phyloP scores from a whole-genome alignment of 2,329 filamentous ascomycete species.

The Ophiostoma populinum region DNA sequence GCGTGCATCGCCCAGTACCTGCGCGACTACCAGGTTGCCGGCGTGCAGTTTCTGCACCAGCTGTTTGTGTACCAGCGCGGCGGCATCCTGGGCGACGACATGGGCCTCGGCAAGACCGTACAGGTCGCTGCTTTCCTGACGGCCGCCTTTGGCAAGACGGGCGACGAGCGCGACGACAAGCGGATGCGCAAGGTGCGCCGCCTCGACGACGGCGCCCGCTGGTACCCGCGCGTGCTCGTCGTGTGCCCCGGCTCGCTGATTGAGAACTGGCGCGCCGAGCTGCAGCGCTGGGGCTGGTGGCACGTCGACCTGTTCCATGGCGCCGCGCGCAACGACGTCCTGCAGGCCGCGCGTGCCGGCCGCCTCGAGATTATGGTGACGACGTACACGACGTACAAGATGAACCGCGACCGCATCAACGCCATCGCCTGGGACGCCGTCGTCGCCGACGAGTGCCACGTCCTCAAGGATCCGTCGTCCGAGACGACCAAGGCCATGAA shows the following conservation, averaged over 20 bases:
- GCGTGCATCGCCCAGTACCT: slow-evolving; percentile 82
- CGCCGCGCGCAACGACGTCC: slow-evolving; percentile 44
- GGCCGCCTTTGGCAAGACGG: slow-evolving; percentile 85
- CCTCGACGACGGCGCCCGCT: slow-evolving; percentile 17
- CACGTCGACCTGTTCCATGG: slow-evolving; percentile 72
- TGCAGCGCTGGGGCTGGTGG: slow-evolving; percentile 93
- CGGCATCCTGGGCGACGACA: slow-evolving; percentile 85
- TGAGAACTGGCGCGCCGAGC: slow-evolving; percentile 77
- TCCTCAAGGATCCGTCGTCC: slow-evolving; percentile 62
- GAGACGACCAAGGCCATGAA: slow-evolving; percentile 77
- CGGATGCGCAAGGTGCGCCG: slow-evolving; percentile 75
- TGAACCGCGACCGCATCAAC: slow-evolving; percentile 58
- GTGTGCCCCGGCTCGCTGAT: slow-evolving; percentile 81
- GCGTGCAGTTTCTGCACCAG: slow-evolving; percentile 70
- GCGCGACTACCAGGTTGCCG: slow-evolving; percentile 77
- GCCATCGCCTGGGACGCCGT: slow-evolving; percentile 84
- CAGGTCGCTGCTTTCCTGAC: slow-evolving; percentile 88
- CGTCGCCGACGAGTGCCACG: slow-evolving; percentile 85
- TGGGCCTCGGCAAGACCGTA: slow-evolving; percentile 94
- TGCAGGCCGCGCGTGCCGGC: slow-evolving; percentile 57
- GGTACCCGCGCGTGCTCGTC: slow-evolving; percentile 75
- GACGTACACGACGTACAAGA: slow-evolving; percentile 81
- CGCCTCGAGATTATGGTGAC: slow-evolving; percentile 83
- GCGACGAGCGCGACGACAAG: slow-evolving; percentile 69
- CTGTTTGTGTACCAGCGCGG: slow-evolving; percentile 84